A percentile compares a stretch with the other conserved stretches of the same genome.
These are phyloP conservation scores for Coemansia sp. DNA, from an alignment of 192 early-diverging fungal genomes.

Conservation along the genomic window DNA sequence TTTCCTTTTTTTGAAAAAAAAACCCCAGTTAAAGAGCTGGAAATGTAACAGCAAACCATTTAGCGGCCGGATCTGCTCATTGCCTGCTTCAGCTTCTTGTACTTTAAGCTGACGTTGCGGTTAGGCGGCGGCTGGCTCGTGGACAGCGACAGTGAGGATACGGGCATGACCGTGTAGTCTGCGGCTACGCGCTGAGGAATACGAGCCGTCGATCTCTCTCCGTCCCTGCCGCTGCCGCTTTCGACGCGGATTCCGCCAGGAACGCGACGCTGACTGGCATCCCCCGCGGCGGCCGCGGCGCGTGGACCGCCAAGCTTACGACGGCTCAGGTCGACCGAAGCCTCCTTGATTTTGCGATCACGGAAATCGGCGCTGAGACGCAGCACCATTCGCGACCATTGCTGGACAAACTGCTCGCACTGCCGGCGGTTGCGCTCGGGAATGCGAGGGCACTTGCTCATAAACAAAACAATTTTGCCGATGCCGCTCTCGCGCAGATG, in stretches of 20 bases:
- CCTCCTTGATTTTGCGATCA: slow-evolving; percentile 47
- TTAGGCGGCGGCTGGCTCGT: slow-evolving; percentile 12
- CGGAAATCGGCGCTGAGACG: slow-evolving; percentile 72
- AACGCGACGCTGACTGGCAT: neutral
- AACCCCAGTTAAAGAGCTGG: neutral
- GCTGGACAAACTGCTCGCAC: slow-evolving; percentile 76
- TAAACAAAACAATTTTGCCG: slow-evolving; percentile 84
- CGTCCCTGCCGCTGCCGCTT: slow-evolving; percentile 25
- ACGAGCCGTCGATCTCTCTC: slow-evolving; percentile 27
- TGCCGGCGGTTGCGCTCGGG: slow-evolving; percentile 62
- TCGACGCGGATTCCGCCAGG: slow-evolving; percentile 29
- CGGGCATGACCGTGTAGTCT: slow-evolving; percentile 48
- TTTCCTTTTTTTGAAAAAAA: neutral
- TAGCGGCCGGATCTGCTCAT: slow-evolving; percentile 31
- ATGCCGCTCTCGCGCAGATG: slow-evolving; percentile 79
- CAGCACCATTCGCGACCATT: slow-evolving; percentile 84
- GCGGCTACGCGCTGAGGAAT: slow-evolving; percentile 42
- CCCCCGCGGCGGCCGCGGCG: neutral
- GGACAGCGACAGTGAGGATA: slow-evolving; percentile 24
- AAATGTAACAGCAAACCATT: neutral
- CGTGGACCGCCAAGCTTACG: slow-evolving; percentile 8
- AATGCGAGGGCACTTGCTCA: slow-evolving; percentile 82
- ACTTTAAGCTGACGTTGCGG: slow-evolving; percentile 26
- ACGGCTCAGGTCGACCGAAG: slow-evolving; percentile 15
- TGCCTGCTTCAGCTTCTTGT: slow-evolving; percentile 34